These are phyloP conservation scores for Dysphania ambrosioides DNA, from an alignment of 148 eudicot genomes.

Conservation along the genomic window DNA sequence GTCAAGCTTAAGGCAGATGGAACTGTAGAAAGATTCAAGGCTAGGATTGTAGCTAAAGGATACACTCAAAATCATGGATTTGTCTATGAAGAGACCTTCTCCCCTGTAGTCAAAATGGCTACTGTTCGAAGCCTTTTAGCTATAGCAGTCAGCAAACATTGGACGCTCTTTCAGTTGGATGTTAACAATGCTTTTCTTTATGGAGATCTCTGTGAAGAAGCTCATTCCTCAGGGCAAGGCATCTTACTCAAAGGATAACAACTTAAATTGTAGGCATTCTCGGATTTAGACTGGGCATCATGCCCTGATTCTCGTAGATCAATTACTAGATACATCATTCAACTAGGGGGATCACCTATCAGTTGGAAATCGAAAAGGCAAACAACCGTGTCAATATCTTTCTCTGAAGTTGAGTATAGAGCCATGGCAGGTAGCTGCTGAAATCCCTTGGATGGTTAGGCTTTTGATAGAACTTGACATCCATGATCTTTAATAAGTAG, in stretches of 20 bases:
- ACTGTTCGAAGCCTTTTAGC: background rate
- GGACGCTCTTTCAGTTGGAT: background rate
- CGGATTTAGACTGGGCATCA: too few relatives aligned
- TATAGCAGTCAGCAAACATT: background rate
- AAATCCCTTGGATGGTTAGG: background rate
- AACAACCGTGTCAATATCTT: background rate
- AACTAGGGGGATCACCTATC: background rate
- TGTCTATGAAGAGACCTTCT: background rate
- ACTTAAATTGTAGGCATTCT: too few relatives aligned
- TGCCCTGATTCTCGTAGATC: too few relatives aligned
- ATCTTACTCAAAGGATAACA: too few relatives aligned
- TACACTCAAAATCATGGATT: background rate
- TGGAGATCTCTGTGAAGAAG: background rate
- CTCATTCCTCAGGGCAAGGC: too few relatives aligned
- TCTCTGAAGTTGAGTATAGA: background rate
- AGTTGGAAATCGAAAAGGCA: background rate
- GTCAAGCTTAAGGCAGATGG: background rate
- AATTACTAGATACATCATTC: background rate
- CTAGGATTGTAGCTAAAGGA: background rate
- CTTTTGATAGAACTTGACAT: background rate
- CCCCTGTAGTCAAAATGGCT: background rate
- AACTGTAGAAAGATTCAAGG: background rate
- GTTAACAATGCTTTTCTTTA: background rate
- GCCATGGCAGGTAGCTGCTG: background rate
- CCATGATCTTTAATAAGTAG: background rate